phyloP scores from a whole-genome alignment of 805 yeast species.

The Lipomyces sp. region DNA sequence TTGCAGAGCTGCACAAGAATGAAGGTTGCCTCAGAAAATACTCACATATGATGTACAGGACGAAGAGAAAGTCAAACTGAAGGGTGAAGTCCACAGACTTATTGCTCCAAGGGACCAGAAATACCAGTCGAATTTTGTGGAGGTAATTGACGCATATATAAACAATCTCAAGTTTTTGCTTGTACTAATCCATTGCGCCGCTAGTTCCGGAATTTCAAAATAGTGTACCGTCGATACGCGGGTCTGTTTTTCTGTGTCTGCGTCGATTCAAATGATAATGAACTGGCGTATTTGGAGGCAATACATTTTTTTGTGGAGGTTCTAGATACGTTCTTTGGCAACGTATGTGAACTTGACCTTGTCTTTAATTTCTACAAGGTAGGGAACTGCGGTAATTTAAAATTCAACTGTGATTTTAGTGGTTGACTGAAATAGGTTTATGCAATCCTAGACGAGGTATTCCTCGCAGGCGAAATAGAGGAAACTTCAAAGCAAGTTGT shows the following conservation, averaged over 20 bases:
- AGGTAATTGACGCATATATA: conserved; percentile 41
- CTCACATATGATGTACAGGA: conserved; percentile 42
- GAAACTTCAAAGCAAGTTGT: conserved; percentile 77
- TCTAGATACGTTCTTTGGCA: conserved; percentile 81
- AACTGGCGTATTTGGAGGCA: conserved; percentile 77
- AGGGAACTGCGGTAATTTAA: not conserved
- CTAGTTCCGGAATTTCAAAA: conserved; percentile 61
- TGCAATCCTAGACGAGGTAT: conserved; percentile 82
- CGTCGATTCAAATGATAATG: conserved; percentile 79
- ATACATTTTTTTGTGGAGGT: conserved; percentile 89
- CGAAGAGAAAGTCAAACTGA: conserved; percentile 53
- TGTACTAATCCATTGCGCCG: not conserved
- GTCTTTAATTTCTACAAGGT: conserved; percentile 87
- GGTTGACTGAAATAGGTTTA: conserved; percentile 50
- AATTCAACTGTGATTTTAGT: not conserved
- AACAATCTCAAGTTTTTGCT: not conserved
- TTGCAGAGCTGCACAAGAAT: not conserved
- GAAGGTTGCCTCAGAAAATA: not conserved
- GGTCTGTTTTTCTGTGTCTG: conserved; percentile 89
- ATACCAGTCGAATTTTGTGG: conserved; percentile 80
- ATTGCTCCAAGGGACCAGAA: conserved; percentile 83
- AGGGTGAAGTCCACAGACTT: conserved; percentile 73
- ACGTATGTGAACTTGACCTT: conserved; percentile 90
- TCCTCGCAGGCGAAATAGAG: conserved; percentile 86
- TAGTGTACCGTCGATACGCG: conserved; percentile 88